These are phyloP conservation scores for Microsporum canis DNA, from an alignment of 2,329 filamentous ascomycete species.

Conservation along the genomic window DNA sequence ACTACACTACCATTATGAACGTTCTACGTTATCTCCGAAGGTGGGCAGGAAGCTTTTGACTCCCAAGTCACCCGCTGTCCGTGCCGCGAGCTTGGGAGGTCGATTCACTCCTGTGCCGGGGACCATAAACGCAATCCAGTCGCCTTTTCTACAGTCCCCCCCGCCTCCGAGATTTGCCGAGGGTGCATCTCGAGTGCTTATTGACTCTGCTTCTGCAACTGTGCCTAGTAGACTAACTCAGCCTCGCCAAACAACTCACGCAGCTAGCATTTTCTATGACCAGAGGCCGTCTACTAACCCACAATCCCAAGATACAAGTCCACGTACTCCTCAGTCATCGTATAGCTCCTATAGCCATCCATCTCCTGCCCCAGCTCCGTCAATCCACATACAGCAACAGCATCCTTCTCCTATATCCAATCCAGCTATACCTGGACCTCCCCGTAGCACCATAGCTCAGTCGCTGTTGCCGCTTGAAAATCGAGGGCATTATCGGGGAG, in stretches of 20 bases:
- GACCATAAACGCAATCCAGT: constrained; percentile 24
- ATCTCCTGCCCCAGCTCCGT: constrained; percentile 7
- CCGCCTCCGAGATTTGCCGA: constrained; percentile 16
- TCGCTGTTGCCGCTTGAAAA: constrained; percentile 5
- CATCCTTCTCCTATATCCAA: constrained; percentile 7
- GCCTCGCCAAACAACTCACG: constrained; percentile 5
- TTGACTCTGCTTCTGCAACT: constrained; percentile 4
- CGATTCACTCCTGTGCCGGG: constrained; percentile 19
- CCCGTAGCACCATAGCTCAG: neutral
- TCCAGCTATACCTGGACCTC: neutral
- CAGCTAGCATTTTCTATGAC: constrained; percentile 4
- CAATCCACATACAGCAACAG: constrained; percentile 10
- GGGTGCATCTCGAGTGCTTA: neutral
- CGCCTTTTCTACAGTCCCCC: constrained; percentile 27
- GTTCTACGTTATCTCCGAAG: constrained; percentile 26
- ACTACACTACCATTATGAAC: constrained; percentile 15
- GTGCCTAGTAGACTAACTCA: constrained; percentile 6
- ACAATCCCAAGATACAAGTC: constrained; percentile 10
- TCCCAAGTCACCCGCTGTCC: constrained; percentile 29
- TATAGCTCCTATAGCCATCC: constrained; percentile 12
- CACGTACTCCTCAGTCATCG: constrained; percentile 11
- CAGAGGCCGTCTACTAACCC: neutral
- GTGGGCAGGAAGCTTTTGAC: constrained; percentile 24
- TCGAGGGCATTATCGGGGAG: neutral
- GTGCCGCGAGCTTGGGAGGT: constrained; percentile 22